Evolutionary conservation across 768 basidiomycete species (phyloP), one percentile per base, ranked within the genome.

Genomic region (Antrodiella citrinella): DNA sequence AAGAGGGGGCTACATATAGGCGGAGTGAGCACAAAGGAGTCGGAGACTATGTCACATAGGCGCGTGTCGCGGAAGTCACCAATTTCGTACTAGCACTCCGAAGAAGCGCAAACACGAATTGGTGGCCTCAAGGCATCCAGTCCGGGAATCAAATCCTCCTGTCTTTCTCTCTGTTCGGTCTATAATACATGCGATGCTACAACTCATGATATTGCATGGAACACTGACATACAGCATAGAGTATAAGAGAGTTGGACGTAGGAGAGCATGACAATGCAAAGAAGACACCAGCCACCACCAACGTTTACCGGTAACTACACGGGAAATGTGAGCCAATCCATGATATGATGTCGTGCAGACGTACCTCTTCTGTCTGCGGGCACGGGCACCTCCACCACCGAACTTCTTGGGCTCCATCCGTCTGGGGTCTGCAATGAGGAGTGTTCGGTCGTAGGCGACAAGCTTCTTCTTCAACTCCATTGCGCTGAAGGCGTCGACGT

Each of bases 401-500:
- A 98, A 97, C 75, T 95, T 96, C 84, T 97, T 97, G 62, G 95
- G 95, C 70, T 98, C 95, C 86, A 88, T 90, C 76, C 95, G 86
- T 73, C 96, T 84, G 58, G 91, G 92, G 68, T 95, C 92, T 50
- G 92, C 88, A 58, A 94, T 93, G 62, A 94, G 70, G 54, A 95
- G 73, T 45, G 88, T 82, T 58, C 88, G 78, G 76, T 99, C 96
- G 69, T 98, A 98, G 13, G 91, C 84, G 54, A 96, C 89, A 59
- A 98, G 73, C 69, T 89, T 91, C 81, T 98, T 98, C 84, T 96
- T 97, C 72, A 99, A 69, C 73, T 95, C 94, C 72, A 99, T 82
- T 21, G 95, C 92, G 61, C 89, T 92, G 70, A 83, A 93, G 56
- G 96, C 96, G 67, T 99, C 96, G 67, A 92, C 77, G 77, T 97